Evolutionary conservation across 352 stramenopile species (phyloP).

Genomic region (Phytophthora sp.): DNA sequence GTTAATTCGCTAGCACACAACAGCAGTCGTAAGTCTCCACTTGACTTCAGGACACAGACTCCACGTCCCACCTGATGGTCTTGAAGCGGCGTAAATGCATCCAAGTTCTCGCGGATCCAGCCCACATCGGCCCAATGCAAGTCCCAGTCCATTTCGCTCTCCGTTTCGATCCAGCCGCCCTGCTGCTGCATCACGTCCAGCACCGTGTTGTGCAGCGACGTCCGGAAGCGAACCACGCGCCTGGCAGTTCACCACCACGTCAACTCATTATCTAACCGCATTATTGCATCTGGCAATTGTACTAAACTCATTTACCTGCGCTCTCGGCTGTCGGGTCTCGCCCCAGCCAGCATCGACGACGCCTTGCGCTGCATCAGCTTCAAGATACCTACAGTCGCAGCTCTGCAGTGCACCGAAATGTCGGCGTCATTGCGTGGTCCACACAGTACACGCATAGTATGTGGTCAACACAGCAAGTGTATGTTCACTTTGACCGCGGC

Average conservation of each 20-base stretch:
- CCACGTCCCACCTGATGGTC: slow-evolving; percentile 47
- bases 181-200: slow-evolving; percentile 70
- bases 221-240: slow-evolving; percentile 56
- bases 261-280: background rate
- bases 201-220: slow-evolving; percentile 80
- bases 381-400: background rate
- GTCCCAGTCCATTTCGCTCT: slow-evolving; percentile 82
- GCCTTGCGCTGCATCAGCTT: slow-evolving; percentile 22
- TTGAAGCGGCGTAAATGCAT: slow-evolving; percentile 65
- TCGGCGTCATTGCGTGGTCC: background rate
- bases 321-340: slow-evolving; percentile 22
- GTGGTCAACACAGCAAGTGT: too few relatives aligned
- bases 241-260: too few relatives aligned
- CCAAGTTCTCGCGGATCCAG: slow-evolving; percentile 83
- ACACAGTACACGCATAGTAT: too few relatives aligned
- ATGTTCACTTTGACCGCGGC: background rate
- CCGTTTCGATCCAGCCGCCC: slow-evolving; percentile 73
- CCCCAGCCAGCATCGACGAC: background rate
- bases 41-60: too few relatives aligned
- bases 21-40: slow-evolving; percentile 3
- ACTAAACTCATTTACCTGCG: slow-evolving; percentile 9
- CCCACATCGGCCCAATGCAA: slow-evolving; percentile 86
- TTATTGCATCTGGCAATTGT: background rate
- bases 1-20: slow-evolving; percentile 77
- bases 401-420: slow-evolving; percentile 7